Conservation (phyloP, 1,284 basidiomycete species). For the Fomitiporia mediterranea region DNA sequence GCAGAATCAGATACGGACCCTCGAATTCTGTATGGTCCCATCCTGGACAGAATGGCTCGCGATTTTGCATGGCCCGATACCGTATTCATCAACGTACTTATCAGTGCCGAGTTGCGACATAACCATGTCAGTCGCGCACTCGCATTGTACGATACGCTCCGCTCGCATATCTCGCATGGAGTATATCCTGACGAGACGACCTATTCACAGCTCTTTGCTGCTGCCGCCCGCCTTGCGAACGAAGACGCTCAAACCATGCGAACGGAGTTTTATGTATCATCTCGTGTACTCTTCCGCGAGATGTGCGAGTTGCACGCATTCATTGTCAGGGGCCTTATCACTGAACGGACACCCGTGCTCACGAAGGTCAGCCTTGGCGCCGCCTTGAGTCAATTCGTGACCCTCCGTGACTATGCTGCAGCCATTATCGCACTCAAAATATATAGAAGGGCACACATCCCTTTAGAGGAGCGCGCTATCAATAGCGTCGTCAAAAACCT, state of each 20-base stretch:
- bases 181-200: conserved; percentile 15
- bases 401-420: conserved; percentile 12
- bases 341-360: neutral
- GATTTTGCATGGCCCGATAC: conserved; percentile 17
- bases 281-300: conserved; percentile 17
- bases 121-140: neutral
- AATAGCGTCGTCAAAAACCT: neutral
- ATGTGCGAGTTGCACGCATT: conserved; percentile 10
- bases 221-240: neutral
- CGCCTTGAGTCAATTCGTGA: conserved; percentile 12
- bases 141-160: conserved; percentile 8
- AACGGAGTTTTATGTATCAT: neutral
- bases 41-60: conserved; percentile 12
- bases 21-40: conserved; percentile 1
- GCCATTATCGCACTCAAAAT: conserved; percentile 8
- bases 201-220: conserved; percentile 14
- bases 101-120: conserved; percentile 8
- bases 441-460: neutral
- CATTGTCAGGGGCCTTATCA: neutral
- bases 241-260: neutral
- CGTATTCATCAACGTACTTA: conserved; percentile 11
- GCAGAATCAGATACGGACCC: conserved; percentile 4
- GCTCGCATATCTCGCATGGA: neutral
- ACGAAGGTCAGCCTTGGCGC: conserved; percentile 7
- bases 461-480: neutral